Base-by-base conservation (phyloP, 2,329 filamentous ascomycete species). In the Nigrospora sphaerica region DNA sequence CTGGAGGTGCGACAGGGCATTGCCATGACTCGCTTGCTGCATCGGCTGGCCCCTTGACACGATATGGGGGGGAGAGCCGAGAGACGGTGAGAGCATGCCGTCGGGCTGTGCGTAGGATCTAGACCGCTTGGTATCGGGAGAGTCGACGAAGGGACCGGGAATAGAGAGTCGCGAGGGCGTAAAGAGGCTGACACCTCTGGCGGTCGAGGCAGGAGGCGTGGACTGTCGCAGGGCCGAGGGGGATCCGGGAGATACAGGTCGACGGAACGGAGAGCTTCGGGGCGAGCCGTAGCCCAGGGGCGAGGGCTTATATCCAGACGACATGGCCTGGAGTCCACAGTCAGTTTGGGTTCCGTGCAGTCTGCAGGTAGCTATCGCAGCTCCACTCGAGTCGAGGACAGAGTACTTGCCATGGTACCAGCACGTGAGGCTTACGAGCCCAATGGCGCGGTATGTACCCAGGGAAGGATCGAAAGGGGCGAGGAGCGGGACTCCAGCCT, bases 231-330 rank as follows among this genome's bases (percentile, higher is more conserved):
- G 66, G 23, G 77, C 68, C 32, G 79, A 85, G 3, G 85, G 83
- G 11, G 85, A 87, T 19, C 78, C 74, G 17, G 81, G 78, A 17
- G 80, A 81, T 54, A 80, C 78, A 45, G 78, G 72, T 54, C 80
- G 68, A 48, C 80, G 75, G 60, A 85, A 85, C 12, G 81, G 81
- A 43, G 81, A 85, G 58, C 70, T 77, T 62, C 86, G 80, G 55
- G 80, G 77, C 40, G 85, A 84, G 53, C 82, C 82, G 66, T 85
- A 87, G 49, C 83, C 83, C 50, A 88, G 68, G 46, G 83, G 83
- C 19, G 84, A 87, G 13, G 83, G 83, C 63, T 86, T 87, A 66
- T 85, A 88, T 47, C 78, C 70, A 42, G 72, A 62, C 47, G 69
- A 73, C 63, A 72, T 75, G 62, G 72, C 75, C 80, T 77, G 60